Percentiles rank a stretch among this genome's conserved stretches.
phyloP scores from a whole-genome alignment of 2,329 filamentous ascomycete genomes.

The Penicillium thymicola region DNA sequence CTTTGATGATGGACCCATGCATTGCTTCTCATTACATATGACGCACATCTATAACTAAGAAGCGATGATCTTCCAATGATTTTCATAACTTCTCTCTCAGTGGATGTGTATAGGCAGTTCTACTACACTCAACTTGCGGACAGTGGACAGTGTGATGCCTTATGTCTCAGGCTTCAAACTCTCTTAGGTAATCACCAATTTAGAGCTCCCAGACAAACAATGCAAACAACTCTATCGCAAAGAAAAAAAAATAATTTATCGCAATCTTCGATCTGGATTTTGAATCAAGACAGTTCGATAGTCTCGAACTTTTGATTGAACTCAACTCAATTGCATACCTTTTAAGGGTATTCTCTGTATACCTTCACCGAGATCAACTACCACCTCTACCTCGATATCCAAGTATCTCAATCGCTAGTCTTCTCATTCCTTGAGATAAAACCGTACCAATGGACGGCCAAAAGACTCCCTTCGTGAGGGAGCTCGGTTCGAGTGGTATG shows the following conservation, averaged over 20 bases:
- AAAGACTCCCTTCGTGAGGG: conserved; percentile 70
- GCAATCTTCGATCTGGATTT: conserved; percentile 8
- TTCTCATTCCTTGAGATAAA: conserved; percentile 9
- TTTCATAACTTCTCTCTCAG: too few species aligned
- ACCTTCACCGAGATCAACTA: conserved; percentile 1
- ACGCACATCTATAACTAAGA: neutral
- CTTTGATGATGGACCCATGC: neutral
- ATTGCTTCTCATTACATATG: neutral
- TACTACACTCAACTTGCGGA: neutral
- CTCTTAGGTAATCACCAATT: neutral
- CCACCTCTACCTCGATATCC: neutral
- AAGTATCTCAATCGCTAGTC: conserved; percentile 2
- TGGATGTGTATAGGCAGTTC: neutral
- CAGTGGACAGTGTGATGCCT: neutral
- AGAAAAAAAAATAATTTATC: conserved; percentile 29
- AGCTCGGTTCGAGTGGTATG: conserved; percentile 77
- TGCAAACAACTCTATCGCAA: conserved; percentile 23
- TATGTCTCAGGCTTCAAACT: neutral
- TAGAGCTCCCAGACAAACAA: conserved; percentile 15
- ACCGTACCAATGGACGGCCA: conserved; percentile 38
- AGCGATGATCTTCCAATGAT: neutral
- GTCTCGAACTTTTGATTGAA: neutral
- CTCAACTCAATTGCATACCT: neutral
- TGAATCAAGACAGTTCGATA: conserved; percentile 7
- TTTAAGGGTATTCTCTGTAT: neutral